Percentiles rank a stretch among this genome's conserved stretches.
Evolutionary conservation across 2,329 filamentous ascomycete genomes (phyloP).

Genomic region (Phoma sp.): DNA sequence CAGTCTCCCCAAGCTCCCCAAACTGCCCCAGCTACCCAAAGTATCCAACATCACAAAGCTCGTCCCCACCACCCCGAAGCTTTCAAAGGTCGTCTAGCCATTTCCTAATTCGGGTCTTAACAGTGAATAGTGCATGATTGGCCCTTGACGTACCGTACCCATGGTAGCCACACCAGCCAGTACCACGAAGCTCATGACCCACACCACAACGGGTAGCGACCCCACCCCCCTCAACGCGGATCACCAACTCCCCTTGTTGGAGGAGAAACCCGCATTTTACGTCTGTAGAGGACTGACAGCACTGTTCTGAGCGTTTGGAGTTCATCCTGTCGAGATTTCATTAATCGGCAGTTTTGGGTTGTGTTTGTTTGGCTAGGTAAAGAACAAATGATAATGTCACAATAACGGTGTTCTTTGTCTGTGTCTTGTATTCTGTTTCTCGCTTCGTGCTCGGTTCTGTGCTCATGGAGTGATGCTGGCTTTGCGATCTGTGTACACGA

Average conservation of each 20-base stretch:
- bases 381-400: conserved; percentile 18
- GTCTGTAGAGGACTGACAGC: conserved; percentile 14
- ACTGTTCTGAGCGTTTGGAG: conserved; percentile 21
- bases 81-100: conserved; percentile 15
- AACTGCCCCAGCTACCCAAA: conserved; percentile 10
- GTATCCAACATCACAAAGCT: conserved; percentile 3
- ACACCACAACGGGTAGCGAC: neutral
- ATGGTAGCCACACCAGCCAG: conserved; percentile 5
- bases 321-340: conserved; percentile 3
- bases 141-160: neutral
- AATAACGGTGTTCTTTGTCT: neutral
- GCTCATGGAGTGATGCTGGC: no score
- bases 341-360: conserved; percentile 1
- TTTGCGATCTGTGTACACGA: no score
- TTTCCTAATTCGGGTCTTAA: conserved; percentile 22
- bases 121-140: conserved; percentile 24
- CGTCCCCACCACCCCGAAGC: conserved; percentile 1
- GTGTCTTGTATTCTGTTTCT: neutral
- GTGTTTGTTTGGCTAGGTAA: conserved; percentile 9
- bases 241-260: neutral
- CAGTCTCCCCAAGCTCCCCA: conserved; percentile 2
- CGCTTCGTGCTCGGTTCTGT: neutral
- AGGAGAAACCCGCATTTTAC: conserved; percentile 7
- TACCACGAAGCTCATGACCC: conserved; percentile 18
- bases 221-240: neutral